Evolutionary conservation across 345 rosid species (phyloP), one percentile per base, ranked within the genome.

Genomic region (Anacardium occidentale): DNA sequence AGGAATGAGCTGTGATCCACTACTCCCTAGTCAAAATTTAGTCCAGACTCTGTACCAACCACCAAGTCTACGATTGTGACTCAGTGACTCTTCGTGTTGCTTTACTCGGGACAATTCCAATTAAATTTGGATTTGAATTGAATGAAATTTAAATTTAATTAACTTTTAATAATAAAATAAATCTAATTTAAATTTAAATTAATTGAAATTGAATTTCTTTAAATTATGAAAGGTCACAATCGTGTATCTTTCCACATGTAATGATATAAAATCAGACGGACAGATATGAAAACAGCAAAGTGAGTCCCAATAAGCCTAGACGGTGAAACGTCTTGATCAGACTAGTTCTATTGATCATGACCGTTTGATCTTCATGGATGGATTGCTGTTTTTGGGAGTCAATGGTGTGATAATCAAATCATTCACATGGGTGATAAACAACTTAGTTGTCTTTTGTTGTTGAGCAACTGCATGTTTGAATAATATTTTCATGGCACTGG

Each of bases 1-100:
- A 0, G 24, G 6, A 29, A 62, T 0, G 1, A 0, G 20, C 9
- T 32, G 69, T 64, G 66, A 11, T 68, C 73, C 64, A 42, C 20
- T 0, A 1, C 47, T 18, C 52, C 56, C 29, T 26, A 10, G 12
- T 37, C 2, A 12, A 44, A 73, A 56, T 56, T 42, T 51, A 54
- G 29, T 18, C 3, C 2, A 50, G 53, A 29, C 32, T 50, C 7
- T 32, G 71, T 53, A 57, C 60, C 32, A 14, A 60, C 66, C 48
- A 55, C 15, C 34, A 63, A 37, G 76, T 62, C 71, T 73, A 74
- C 47, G 80, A 79, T 58, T 5, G 78, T 6, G 80, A 80, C 86
- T 47, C 24, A 15, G 78, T 76, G 83, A 78, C 87, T 79, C 73
- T 70, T 69, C n/a, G 53, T 77, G 59, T 60, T 34, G 66, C 75